phyloP scores from a whole-genome alignment of 2,329 filamentous ascomycete genomes.

The Aspergillus cejpii region DNA sequence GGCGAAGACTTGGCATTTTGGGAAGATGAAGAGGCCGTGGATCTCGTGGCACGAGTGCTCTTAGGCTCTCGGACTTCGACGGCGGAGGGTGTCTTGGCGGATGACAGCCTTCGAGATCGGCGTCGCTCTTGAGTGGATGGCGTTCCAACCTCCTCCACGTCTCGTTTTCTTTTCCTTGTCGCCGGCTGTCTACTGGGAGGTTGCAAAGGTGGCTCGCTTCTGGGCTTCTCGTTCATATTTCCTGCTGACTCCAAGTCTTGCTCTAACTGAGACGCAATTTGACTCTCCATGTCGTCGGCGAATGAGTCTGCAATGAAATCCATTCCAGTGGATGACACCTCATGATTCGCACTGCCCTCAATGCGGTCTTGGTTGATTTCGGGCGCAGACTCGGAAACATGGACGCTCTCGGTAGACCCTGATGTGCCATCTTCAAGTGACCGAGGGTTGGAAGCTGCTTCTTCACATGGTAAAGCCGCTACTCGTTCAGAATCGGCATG shows the following conservation, averaged over 20 bases:
- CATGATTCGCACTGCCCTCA: conserved; percentile 1
- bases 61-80: conserved; percentile 10
- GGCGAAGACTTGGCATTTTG: conserved; percentile 14
- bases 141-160: conserved; percentile 15
- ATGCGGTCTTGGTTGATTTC: neutral
- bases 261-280: conserved; percentile 42
- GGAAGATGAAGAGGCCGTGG: conserved; percentile 1
- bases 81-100: conserved; percentile 9
- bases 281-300: conserved; percentile 39
- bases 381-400: neutral
- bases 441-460: neutral
- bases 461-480: neutral
- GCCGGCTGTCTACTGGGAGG: conserved; percentile 9
- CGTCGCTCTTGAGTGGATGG: conserved; percentile 22
- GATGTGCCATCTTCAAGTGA: neutral
- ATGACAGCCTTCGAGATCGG: conserved; percentile 25
- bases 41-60: conserved; percentile 13
- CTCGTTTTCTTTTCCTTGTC: conserved; percentile 34
- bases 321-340: neutral
- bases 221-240: conserved; percentile 21
- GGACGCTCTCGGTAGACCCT: neutral
- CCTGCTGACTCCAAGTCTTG: conserved; percentile 39
- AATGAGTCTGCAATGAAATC: conserved; percentile 30
- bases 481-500: neutral
- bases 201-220: conserved; percentile 6